These are phyloP conservation scores for Daedalea quercina DNA, from an alignment of 768 basidiomycete species.

Conservation along the genomic window DNA sequence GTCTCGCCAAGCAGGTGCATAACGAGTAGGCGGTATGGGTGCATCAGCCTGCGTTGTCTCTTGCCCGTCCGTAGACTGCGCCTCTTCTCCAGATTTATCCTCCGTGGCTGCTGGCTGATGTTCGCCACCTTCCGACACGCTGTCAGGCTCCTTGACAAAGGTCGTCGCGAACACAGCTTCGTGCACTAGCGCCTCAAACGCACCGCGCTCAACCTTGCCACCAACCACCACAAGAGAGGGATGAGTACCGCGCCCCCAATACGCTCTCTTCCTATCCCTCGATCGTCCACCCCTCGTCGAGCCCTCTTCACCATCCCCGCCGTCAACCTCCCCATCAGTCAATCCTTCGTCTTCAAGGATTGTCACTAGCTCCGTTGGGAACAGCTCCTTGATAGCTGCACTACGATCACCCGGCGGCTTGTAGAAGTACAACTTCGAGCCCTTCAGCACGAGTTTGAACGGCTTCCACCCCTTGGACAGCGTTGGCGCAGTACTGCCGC, in stretches of 20 bases:
- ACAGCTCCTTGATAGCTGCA: constrained; percentile 63
- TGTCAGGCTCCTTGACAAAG: constrained; percentile 26
- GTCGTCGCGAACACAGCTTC: constrained; percentile 77
- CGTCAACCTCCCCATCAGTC: constrained; percentile 20
- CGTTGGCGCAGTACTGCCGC: constrained; percentile 14
- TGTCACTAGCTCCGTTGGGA: constrained; percentile 58
- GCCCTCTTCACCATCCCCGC: constrained; percentile 15
- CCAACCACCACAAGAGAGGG: constrained; percentile 50
- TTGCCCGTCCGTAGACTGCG: neutral
- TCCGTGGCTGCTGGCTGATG: neutral
- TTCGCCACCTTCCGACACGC: neutral
- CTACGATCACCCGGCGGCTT: constrained; percentile 71
- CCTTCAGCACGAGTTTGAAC: constrained; percentile 78
- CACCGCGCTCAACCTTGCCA: constrained; percentile 51
- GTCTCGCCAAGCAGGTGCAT: constrained; percentile 44
- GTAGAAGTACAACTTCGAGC: constrained; percentile 81
- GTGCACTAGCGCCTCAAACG: constrained; percentile 73
- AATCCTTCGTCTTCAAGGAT: constrained; percentile 40
- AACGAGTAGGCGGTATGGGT: constrained; percentile 6
- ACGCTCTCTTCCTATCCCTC: constrained; percentile 57
- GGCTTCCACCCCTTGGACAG: constrained; percentile 75
- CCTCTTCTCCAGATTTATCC: neutral
- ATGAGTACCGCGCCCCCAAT: constrained; percentile 74
- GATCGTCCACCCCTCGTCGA: constrained; percentile 27
- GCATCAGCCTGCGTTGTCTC: neutral